Conservation (phyloP, 2,329 filamentous ascomycete genomes). For the Daldinia sp. region DNA sequence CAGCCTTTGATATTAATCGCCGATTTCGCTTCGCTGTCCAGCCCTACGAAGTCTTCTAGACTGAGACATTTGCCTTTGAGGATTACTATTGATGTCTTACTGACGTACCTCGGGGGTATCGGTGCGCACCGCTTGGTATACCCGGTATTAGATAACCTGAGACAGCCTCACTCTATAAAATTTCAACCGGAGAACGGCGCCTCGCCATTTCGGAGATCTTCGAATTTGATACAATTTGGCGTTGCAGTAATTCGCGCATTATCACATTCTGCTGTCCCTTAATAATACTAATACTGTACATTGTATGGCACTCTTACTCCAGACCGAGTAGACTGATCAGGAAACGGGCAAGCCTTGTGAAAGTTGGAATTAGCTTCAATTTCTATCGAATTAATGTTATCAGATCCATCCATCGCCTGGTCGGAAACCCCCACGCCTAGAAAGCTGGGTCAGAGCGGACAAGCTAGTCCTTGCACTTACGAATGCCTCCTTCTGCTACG, state of each 20-base stretch:
- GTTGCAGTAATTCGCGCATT: conserved; percentile 31
- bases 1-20: conserved; percentile 4
- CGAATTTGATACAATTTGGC: not conserved
- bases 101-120: conserved; percentile 13
- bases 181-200: conserved; percentile 9
- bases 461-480: not conserved
- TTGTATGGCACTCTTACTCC: not conserved
- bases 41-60: conserved; percentile 16
- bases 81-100: conserved; percentile 4
- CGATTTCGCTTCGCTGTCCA: conserved; percentile 29
- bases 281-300: not conserved
- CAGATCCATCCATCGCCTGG: conserved; percentile 17
- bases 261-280: not conserved
- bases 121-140: not conserved
- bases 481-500: not conserved
- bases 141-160: not conserved
- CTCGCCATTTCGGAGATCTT: conserved; percentile 24
- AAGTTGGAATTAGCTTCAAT: conserved; percentile 26
- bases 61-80: conserved; percentile 13
- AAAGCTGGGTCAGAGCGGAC: not conserved
- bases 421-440: conserved; percentile 24
- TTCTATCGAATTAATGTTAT: conserved; percentile 23
- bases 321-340: conserved; percentile 7
- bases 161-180: conserved; percentile 16
- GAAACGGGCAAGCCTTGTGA: conserved; percentile 6